These are phyloP conservation scores for Trypanosoma vivax DNA, from an alignment of 208 protist species.

Conservation along the genomic window DNA sequence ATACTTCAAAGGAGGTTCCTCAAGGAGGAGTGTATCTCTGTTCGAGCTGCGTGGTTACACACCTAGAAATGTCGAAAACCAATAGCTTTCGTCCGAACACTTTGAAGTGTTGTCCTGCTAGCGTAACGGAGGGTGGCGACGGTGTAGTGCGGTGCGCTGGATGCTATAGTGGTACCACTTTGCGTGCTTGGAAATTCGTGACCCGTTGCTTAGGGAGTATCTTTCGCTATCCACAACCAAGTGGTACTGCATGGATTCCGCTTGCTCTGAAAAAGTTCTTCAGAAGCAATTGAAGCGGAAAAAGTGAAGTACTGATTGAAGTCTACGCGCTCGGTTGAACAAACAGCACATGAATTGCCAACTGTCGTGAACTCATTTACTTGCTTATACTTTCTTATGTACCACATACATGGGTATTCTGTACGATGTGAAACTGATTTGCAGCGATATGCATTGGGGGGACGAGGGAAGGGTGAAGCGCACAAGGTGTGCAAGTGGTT, in stretches of 20 bases:
- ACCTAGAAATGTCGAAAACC: slow-evolving; percentile 6
- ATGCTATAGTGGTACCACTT: slow-evolving; percentile 78
- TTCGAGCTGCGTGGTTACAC: slow-evolving; percentile 28
- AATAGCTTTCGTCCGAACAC: slow-evolving; percentile 56
- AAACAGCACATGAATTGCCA: too few relatives aligned
- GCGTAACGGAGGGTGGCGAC: slow-evolving; percentile 43
- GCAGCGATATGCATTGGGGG: too few relatives aligned
- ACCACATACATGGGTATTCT: too few relatives aligned
- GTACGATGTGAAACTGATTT: too few relatives aligned
- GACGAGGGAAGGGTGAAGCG: too few relatives aligned
- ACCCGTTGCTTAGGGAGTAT: slow-evolving; percentile 44
- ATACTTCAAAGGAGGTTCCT: slow-evolving; percentile 35
- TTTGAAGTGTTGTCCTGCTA: slow-evolving; percentile 79
- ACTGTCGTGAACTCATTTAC: too few relatives aligned
- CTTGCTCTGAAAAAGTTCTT: slow-evolving; percentile 58
- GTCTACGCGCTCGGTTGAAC: too few relatives aligned
- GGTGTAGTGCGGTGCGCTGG: slow-evolving; percentile 64
- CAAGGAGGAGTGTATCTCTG: slow-evolving; percentile 66
- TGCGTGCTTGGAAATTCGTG: slow-evolving; percentile 54
- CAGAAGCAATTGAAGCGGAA: slow-evolving; percentile 29
- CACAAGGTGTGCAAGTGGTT: too few relatives aligned
- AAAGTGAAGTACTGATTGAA: not conserved
- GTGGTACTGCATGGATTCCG: slow-evolving; percentile 79
- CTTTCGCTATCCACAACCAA: slow-evolving; percentile 66
- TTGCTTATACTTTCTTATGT: too few relatives aligned